Base-by-base conservation (phyloP, 768 basidiomycete species). In the Boletus tylopilopsis region DNA sequence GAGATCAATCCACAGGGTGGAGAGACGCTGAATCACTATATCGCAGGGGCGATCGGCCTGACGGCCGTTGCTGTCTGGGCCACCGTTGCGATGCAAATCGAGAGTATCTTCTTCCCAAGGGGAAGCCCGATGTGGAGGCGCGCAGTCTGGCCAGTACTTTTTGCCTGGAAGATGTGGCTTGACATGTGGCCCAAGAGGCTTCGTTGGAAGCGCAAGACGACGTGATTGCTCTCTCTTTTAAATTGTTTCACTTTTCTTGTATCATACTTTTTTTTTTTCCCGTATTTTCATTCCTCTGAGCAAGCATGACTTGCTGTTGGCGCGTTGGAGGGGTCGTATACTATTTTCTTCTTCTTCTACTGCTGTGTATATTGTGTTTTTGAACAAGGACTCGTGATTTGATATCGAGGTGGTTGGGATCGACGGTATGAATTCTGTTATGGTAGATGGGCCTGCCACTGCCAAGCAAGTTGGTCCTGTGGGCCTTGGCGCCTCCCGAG, bases 11-110 rank as follows among this genome's bases (percentile, higher is more conserved):
- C 50, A 61, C 30, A 0, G 21, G 59, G 15, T 6, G 49, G 43
- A 37, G 57, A 58, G 41, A 72, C 72, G 0, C 56, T 81, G 1
- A 34, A 32, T 3, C 71, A 72, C 42, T 82, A 73, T 38, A 23
- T 74, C 29, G 72, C 59, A 15, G 56, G 63, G 2, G 74, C 80
- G 2, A 33, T 82, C 8, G 59, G 71, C 1, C 61, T 85, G 35
- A 85, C 81, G 0, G 10, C 73, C 7, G 48, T 74, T 11, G 78
- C 79, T 9, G 53, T 75, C n/a, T 85, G 82, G 80, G 57, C 78
- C 18, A 72, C 81, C 27, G 64, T 82, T 30, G 74, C 80, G 7
- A 74, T 80, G 57, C 81, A 82, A 32, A 19, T 42, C 1, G 43
- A 70, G 5, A 70, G 65, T 25, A 18, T 0, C 2, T 58, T 68